Conservation (phyloP, 495 filamentous ascomycete genomes). For the Tuber aestivum region DNA sequence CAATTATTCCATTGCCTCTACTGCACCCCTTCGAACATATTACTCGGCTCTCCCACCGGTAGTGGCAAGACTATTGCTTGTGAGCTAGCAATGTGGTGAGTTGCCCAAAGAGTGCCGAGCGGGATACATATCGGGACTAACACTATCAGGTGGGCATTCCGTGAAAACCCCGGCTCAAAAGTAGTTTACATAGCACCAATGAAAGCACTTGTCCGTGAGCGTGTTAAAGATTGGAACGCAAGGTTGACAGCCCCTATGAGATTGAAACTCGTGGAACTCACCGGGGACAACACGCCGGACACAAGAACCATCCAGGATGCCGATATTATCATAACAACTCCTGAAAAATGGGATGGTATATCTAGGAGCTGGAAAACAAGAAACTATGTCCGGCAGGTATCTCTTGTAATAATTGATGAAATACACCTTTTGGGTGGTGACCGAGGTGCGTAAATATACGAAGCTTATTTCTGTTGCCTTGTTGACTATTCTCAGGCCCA, state of each 20-base stretch:
- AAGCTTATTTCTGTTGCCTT: neutral
- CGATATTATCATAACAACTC: conserved; percentile 97
- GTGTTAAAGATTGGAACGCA: conserved; percentile 88
- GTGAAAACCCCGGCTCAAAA: conserved; percentile 90
- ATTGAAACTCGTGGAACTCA: conserved; percentile 88
- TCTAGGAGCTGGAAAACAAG: conserved; percentile 96
- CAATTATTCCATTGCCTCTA: conserved; percentile 96
- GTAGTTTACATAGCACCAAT: conserved; percentile 99
- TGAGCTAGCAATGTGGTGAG: conserved; percentile 91
- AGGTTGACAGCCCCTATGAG: conserved; percentile 80
- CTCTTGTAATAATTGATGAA: conserved; percentile 96
- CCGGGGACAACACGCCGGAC: conserved; percentile 96
- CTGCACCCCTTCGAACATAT: conserved; percentile 80
- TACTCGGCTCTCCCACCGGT: conserved; percentile 94
- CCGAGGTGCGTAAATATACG: conserved; percentile 48
- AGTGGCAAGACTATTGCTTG: conserved; percentile 95
- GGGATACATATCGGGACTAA: neutral
- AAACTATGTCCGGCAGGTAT: conserved; percentile 90
- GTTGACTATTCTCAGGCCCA: conserved; percentile 48
- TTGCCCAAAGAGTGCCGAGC: neutral
- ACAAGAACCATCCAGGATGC: conserved; percentile 89
- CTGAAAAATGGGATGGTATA: conserved; percentile 99
- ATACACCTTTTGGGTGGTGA: conserved; percentile 95
- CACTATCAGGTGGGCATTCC: conserved; percentile 67
- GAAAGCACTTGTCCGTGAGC: conserved; percentile 95